Evolutionary conservation across 768 basidiomycete genomes (phyloP), one percentile per base, ranked within the genome.

Genomic region (Galerina sulciceps): DNA sequence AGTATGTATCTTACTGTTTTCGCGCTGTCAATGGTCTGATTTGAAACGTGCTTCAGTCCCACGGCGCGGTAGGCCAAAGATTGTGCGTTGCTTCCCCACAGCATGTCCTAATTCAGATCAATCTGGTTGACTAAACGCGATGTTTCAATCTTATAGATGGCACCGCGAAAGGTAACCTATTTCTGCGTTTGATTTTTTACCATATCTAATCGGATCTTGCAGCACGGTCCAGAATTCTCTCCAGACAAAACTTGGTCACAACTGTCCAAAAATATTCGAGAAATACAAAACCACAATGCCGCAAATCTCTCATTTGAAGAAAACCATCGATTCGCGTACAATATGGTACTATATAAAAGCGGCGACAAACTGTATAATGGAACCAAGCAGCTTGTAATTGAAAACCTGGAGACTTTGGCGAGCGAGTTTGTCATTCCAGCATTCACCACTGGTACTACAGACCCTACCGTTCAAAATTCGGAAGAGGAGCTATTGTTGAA

Each of bases 241-340:
- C 81, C 88, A 23, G 88, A 93, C 42, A 88, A 91, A 63, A 95
- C 89, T 42, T 97, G 95, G 93, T 70, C 80, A 6, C 85, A 85
- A 63, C 79, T 99, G 11, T 81, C 92, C 10, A 79, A 81, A 60
- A 97, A 98, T 62, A 96, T 99, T 65, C 82, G 86, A 57, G 94
- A 96, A 79, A 98, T 99, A 51, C 94, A 96, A 71, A 90, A 93
- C 65, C 93, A 96, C 74, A 94, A 96, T 72, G 93, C 94, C 3
- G 85, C 87, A 48, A 89, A 87, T 66, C 84, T 99, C 22, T 78
- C 76, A 3, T 78, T 77, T 53, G 76, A 99, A 71, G 95, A 96
- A 75, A 93, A 94, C 64, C 94, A 97, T 71, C 85, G 96, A 42
- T 94, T 91, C 71, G 94, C 90, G 17, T 97, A 97, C 76, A 94